Conservation (phyloP, 306 rosid genomes). For the Lathyrus oleraceus region DNA sequence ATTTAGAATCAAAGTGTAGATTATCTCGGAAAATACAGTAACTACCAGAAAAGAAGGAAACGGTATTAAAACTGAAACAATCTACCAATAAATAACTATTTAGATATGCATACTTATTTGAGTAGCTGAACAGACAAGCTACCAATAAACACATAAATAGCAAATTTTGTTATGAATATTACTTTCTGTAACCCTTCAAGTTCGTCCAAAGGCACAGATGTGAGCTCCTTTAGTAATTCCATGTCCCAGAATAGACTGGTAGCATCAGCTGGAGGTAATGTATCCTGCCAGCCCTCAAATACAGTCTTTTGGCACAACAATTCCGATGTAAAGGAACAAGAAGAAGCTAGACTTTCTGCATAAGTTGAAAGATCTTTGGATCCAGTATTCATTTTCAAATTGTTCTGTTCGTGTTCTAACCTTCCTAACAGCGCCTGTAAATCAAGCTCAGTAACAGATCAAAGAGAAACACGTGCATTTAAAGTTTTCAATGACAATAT, state of each 20-base stretch:
- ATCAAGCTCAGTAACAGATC: conserved; percentile 18
- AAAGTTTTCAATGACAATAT: conserved; percentile 9
- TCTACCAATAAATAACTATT: neutral
- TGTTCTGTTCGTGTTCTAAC: conserved; percentile 48
- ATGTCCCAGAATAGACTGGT: conserved; percentile 71
- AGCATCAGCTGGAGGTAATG: conserved; percentile 56
- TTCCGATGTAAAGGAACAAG: conserved; percentile 58
- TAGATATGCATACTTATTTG: neutral
- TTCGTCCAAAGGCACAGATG: conserved; percentile 58
- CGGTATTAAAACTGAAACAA: neutral
- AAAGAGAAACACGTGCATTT: neutral
- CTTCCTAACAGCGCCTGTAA: conserved; percentile 55
- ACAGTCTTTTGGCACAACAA: conserved; percentile 47
- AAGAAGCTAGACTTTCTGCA: conserved; percentile 42
- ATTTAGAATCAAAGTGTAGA: neutral
- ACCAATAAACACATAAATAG: neutral
- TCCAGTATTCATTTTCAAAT: conserved; percentile 42
- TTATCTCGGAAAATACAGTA: neutral
- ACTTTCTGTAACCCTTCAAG: conserved; percentile 46
- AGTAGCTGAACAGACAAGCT: neutral
- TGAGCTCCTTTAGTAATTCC: conserved; percentile 62
- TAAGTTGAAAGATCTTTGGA: conserved; percentile 32
- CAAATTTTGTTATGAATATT: conserved; percentile 27
- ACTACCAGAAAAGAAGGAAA: neutral
- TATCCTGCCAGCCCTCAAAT: conserved; percentile 62